Conservation (phyloP, 208 protist genomes). For the Lotmaria passim region DNA sequence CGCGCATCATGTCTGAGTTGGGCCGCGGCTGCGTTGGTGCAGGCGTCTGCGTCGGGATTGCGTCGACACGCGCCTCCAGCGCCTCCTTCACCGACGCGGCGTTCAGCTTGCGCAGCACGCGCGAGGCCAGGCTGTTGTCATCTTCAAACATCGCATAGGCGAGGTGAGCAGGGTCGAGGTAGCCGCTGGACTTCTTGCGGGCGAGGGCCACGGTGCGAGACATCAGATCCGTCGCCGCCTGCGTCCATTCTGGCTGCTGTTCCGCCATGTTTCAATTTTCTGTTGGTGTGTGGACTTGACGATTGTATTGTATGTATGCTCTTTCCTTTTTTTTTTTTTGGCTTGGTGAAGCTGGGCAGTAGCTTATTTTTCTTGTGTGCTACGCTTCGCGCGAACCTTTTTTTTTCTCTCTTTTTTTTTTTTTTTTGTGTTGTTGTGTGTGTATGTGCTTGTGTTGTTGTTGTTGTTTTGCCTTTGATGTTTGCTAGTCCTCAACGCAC, state of each 20-base stretch:
- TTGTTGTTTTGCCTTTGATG: too few species aligned
- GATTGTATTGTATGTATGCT: background rate
- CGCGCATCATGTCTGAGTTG: constrained; percentile 70
- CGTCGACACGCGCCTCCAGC: constrained; percentile 46
- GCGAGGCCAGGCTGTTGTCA: constrained; percentile 64
- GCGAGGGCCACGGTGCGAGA: constrained; percentile 52
- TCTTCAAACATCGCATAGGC: constrained; percentile 61
- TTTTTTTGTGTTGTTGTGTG: too few species aligned
- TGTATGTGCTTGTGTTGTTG: too few species aligned
- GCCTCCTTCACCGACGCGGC: constrained; percentile 56
- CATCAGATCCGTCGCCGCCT: constrained; percentile 58
- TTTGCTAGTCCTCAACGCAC: too few species aligned
- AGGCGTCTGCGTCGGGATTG: constrained; percentile 66
- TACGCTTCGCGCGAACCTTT: too few species aligned
- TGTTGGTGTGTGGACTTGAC: background rate
- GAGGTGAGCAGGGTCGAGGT: constrained; percentile 72
- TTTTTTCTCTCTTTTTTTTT: too few species aligned
- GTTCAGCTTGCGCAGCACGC: constrained; percentile 67
- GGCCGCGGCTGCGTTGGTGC: constrained; percentile 69
- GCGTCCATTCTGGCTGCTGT: constrained; percentile 64
- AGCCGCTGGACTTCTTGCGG: constrained; percentile 58
- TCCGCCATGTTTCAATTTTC: constrained; percentile 48
- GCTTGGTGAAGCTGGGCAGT: too few species aligned
- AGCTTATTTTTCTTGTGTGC: too few species aligned
- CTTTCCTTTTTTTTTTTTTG: constrained; percentile 15